phyloP scores from a whole-genome alignment of 257 asterid species.

The Plantago major region DNA sequence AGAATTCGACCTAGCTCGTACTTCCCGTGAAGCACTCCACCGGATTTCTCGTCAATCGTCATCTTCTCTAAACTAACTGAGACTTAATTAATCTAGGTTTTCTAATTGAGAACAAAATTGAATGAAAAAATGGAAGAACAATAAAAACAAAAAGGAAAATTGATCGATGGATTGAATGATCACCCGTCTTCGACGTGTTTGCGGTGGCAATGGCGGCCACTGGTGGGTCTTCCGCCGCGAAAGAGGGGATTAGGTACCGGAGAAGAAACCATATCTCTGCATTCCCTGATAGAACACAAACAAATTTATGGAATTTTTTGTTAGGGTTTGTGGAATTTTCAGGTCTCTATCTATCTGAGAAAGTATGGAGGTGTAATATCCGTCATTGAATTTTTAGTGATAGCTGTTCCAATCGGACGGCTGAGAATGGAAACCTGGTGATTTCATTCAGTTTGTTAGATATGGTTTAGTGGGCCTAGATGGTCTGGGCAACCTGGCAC shows the following conservation, averaged over 20 bases:
- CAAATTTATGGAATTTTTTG: background rate
- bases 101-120: background rate
- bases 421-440: too few relatives aligned
- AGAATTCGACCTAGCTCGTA: slow-evolving; percentile 51
- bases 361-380: too few relatives aligned
- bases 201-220: slow-evolving; percentile 1
- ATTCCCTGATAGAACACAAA: background rate
- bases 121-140: background rate
- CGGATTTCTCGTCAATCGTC: too few relatives aligned
- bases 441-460: too few relatives aligned
- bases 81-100: too few relatives aligned
- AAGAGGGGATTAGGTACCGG: background rate
- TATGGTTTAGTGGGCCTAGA: too few relatives aligned
- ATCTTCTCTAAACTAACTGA: too few relatives aligned
- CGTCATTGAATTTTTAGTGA: too few relatives aligned
- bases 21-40: slow-evolving; percentile 36
- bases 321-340: too few relatives aligned
- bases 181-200: slow-evolving; percentile 3
- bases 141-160: background rate
- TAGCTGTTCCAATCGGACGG: too few relatives aligned
- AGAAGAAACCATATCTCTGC: background rate
- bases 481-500: too few relatives aligned
- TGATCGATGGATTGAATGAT: background rate
- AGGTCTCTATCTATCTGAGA: too few relatives aligned
- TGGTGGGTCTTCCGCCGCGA: background rate